These are phyloP conservation scores for Vararia minispora DNA, from an alignment of 768 basidiomycete species.

Conservation along the genomic window DNA sequence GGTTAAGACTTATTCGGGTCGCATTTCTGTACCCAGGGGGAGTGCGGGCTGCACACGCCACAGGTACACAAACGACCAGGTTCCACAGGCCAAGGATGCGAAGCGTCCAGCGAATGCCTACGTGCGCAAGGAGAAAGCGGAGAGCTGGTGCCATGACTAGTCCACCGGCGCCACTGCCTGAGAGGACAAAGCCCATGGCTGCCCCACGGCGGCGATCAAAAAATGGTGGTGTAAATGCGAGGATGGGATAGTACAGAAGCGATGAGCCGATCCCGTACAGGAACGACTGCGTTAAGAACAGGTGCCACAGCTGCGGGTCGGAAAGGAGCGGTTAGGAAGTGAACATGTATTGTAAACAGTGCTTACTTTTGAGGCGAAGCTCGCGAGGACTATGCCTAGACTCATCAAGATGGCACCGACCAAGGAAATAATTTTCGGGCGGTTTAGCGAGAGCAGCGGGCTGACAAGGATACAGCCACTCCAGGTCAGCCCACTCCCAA, in stretches of 20 bases:
- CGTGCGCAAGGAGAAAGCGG: slow-evolving; percentile 23
- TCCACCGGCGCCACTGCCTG: slow-evolving; percentile 32
- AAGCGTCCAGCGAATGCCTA: slow-evolving; percentile 26
- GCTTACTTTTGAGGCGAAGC: slow-evolving; percentile 25
- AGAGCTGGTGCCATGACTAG: slow-evolving; percentile 31
- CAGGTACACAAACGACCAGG: slow-evolving; percentile 25
- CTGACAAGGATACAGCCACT: slow-evolving; percentile 34
- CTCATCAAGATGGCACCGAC: slow-evolving; percentile 30
- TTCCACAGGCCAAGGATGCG: slow-evolving; percentile 33
- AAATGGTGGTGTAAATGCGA: slow-evolving; percentile 29
- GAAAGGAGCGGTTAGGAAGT: not conserved
- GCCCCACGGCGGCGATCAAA: slow-evolving; percentile 35
- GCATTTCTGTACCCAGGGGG: slow-evolving; percentile 13
- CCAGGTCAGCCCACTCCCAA: slow-evolving; percentile 35
- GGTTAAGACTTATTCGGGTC: slow-evolving; percentile 24
- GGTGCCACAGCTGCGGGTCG: slow-evolving; percentile 28
- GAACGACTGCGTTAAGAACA: slow-evolving; percentile 30
- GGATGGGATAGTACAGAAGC: slow-evolving; percentile 33
- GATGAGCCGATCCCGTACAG: slow-evolving; percentile 33
- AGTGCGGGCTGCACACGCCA: slow-evolving; percentile 25
- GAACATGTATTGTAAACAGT: not conserved
- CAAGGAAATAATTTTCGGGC: slow-evolving; percentile 25
- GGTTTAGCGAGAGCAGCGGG: slow-evolving; percentile 24
- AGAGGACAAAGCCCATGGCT: slow-evolving; percentile 32
- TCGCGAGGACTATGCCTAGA: slow-evolving; percentile 28